Base-by-base conservation (phyloP, 805 yeast genomes). In the Lipomyces orientalis region DNA sequence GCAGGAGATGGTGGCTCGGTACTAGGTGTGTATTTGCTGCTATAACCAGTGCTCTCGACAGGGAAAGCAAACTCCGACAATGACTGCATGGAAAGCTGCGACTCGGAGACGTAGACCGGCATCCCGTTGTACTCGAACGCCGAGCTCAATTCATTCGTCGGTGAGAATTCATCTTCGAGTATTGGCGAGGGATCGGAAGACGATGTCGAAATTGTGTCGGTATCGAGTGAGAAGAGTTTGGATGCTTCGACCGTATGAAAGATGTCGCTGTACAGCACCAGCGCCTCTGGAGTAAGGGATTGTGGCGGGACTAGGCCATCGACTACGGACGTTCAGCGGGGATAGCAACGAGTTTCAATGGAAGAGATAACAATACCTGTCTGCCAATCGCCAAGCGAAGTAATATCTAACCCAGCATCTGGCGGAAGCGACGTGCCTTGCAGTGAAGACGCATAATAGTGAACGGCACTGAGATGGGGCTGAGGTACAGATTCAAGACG, bases 1-100 rank as follows among this genome's bases (percentile, higher is more conserved):
- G 67, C 67, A 8, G 58, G 61, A 8, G 61, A 57, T 5, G 57
- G 31, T 49, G 52, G n/a, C 19, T 56, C 19, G 34, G n/a, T 34
- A 16, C n/a, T n/a, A 14, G 19, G 49, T 43, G 49, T 43, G 56
- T 54, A 19, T 12, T 25, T 22, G n/a, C 31, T 51, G 54, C 14
- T 4, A 12, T 31, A 54, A 22, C 34, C 31, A 54, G n/a, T 54
- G 34, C 12, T 9, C 2, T 25, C 34, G 34, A 12, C 34, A 8
- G 56, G 34, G 34, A 31, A 29, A 54, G 25, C 7, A 19, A 54
- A 31, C 56, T 25, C 56, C 34, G 56, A 19, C 34, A 31, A 25
- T 29, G 56, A 25, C 12, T 25, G 9, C 31, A 54, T 54, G 56
- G 31, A 54, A 22, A 54, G 7, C 7, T 54, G 31, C 19, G 56